Evolutionary conservation across 371 early-diverging fungal genomes (phyloP).

Genomic region (Mortierella sp.): DNA sequence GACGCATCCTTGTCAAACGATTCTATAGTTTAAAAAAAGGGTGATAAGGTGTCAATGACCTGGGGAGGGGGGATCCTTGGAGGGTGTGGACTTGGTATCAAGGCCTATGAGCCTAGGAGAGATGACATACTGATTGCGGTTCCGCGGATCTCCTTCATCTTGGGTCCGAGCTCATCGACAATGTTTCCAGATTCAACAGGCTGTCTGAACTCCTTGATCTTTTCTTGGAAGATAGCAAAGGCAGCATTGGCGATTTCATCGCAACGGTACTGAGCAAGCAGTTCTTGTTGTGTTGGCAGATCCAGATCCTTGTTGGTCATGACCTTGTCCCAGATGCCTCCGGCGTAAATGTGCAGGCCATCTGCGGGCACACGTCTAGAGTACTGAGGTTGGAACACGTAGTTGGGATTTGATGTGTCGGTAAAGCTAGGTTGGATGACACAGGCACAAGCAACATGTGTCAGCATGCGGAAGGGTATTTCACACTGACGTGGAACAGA

Average conservation of each 20-base stretch:
- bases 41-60: conserved; percentile 3
- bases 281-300: conserved; percentile 96
- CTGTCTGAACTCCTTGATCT: conserved; percentile 68
- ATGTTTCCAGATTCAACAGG: conserved; percentile 84
- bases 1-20: conserved; percentile 91
- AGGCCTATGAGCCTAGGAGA: no score
- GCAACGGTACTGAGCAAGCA: conserved; percentile 97
- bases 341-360: conserved; percentile 91
- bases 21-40: conserved; percentile 22
- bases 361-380: conserved; percentile 96
- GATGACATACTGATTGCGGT: conserved; percentile 66
- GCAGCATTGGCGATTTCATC: conserved; percentile 94
- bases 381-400: conserved; percentile 87
- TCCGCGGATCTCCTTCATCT: conserved; percentile 67
- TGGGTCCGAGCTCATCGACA: conserved; percentile 78
- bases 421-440: conserved; percentile 66
- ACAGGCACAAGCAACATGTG: no score
- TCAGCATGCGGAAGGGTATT: background rate
- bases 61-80: no score
- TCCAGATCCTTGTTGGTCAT: conserved; percentile 94
- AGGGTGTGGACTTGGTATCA: no score
- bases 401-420: conserved; percentile 73
- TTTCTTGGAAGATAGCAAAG: conserved; percentile 73
- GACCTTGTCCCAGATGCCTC: conserved; percentile 95
- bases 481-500: no score